phyloP scores from a whole-genome alignment of 139 green algal genomes.

The Micromonas pusilla region DNA sequence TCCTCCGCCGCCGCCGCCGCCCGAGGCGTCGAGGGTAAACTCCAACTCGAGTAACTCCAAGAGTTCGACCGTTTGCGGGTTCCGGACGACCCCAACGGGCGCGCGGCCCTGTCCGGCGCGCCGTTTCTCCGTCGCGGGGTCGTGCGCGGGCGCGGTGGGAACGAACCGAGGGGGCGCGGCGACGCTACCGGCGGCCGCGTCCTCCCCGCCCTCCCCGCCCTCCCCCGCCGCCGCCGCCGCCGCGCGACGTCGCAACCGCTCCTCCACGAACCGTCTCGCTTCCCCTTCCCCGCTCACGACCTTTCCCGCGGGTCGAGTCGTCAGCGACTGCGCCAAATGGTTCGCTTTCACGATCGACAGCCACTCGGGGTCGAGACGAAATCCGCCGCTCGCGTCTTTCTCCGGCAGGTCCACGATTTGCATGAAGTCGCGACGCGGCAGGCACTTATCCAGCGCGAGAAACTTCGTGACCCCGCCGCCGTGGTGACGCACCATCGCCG shows the following conservation, averaged over 20 bases:
- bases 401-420: constrained; percentile 57
- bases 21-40: background rate
- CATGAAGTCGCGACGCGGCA: constrained; percentile 76
- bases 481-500: constrained; percentile 70
- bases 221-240: no score
- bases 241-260: no score
- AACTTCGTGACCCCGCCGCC: constrained; percentile 61
- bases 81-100: background rate
- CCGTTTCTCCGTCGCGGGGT: background rate
- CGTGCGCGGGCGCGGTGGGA: background rate
- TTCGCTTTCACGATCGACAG: constrained; percentile 9
- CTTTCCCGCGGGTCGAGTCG: no score
- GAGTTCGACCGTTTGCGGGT: constrained; percentile 13
- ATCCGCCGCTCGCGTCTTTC: background rate
- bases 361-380: constrained; percentile 9
- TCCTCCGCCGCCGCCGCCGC: no score
- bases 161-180: constrained; percentile 2
- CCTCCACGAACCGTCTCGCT: background rate
- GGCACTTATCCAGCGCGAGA: constrained; percentile 94
- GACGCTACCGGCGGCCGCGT: no score
- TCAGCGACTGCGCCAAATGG: constrained; percentile 3
- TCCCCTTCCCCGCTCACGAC: background rate
- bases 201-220: no score
- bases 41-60: constrained; percentile 20
- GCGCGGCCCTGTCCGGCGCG: background rate